phyloP scores from a whole-genome alignment of 345 rosid genomes.

The Geranium brycei region DNA sequence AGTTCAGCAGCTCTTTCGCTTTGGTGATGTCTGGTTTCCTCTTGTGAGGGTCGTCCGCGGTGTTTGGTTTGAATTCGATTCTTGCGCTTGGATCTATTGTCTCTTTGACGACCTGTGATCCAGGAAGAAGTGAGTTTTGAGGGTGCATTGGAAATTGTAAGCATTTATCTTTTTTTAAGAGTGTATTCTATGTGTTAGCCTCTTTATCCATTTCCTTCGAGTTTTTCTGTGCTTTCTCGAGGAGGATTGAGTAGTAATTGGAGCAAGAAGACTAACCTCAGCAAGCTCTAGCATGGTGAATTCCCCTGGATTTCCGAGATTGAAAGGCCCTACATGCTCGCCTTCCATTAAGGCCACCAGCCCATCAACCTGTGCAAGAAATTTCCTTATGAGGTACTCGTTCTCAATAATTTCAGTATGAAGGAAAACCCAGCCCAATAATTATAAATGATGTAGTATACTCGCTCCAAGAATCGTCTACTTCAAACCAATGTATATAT shows the following conservation, averaged over 20 bases:
- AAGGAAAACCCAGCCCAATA: not conserved
- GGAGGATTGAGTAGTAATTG: not conserved
- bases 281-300: slow-evolving; percentile 11
- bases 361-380: slow-evolving; percentile 22
- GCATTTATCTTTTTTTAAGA: too few species aligned
- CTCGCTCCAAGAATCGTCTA: not conserved
- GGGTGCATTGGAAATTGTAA: not conserved
- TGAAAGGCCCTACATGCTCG: too few species aligned
- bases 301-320: not conserved
- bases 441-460: too few species aligned
- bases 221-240: too few species aligned
- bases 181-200: too few species aligned
- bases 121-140: not conserved
- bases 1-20: slow-evolving; percentile 6
- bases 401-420: not conserved
- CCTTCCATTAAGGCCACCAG: too few species aligned
- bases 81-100: slow-evolving; percentile 32
- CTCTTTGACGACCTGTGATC: slow-evolving; percentile 13
- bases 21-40: slow-evolving; percentile 25
- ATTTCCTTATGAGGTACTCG: not conserved
- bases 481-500: too few species aligned
- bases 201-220: too few species aligned
- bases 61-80: slow-evolving; percentile 33
- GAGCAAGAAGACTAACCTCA: not conserved
- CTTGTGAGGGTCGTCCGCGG: slow-evolving; percentile 40